Conservation (phyloP, 2,329 filamentous ascomycete species). For the Aspergillus udagawae region DNA sequence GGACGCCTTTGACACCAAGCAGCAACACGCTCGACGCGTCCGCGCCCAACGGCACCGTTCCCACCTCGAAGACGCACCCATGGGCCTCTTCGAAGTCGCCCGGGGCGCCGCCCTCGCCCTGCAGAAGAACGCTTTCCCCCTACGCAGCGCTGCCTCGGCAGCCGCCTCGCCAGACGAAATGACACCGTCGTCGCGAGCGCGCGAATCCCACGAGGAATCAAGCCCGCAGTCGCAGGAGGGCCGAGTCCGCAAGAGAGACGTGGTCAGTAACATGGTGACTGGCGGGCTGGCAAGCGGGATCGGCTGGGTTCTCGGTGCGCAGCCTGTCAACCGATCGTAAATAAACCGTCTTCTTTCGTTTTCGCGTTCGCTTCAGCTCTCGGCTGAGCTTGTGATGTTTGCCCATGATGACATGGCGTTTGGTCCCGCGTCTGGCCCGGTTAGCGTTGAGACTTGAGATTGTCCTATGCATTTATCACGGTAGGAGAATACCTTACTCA, state of each 20-base stretch:
- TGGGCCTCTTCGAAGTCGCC: constrained; percentile 51
- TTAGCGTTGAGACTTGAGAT: background rate
- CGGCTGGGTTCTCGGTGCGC: constrained; percentile 60
- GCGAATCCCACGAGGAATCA: constrained; percentile 17
- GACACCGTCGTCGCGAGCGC: constrained; percentile 12
- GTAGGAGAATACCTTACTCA: background rate
- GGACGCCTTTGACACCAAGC: constrained; percentile 43
- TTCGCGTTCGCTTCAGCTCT: background rate
- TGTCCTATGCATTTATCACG: background rate
- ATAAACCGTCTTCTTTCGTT: background rate
- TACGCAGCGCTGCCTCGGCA: constrained; percentile 23
- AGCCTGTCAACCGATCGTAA: constrained; percentile 36
- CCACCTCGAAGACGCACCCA: constrained; percentile 44
- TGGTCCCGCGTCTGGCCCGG: background rate
- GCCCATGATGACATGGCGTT: background rate
- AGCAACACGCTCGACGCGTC: constrained; percentile 34
- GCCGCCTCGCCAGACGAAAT: constrained; percentile 5
- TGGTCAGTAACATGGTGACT: constrained; percentile 62
- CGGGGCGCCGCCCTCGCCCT: constrained; percentile 47
- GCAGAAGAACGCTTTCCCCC: constrained; percentile 46
- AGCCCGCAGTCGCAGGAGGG: constrained; percentile 1
- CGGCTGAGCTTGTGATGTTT: background rate
- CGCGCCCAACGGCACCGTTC: constrained; percentile 24
- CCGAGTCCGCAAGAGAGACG: constrained; percentile 46
- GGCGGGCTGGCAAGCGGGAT: constrained; percentile 59